A percentile compares a stretch with the other conserved stretches of the same genome.
These are phyloP conservation scores for Schwanniomyces vanrijiae DNA, from an alignment of 805 yeast genomes.

Conservation along the genomic window DNA sequence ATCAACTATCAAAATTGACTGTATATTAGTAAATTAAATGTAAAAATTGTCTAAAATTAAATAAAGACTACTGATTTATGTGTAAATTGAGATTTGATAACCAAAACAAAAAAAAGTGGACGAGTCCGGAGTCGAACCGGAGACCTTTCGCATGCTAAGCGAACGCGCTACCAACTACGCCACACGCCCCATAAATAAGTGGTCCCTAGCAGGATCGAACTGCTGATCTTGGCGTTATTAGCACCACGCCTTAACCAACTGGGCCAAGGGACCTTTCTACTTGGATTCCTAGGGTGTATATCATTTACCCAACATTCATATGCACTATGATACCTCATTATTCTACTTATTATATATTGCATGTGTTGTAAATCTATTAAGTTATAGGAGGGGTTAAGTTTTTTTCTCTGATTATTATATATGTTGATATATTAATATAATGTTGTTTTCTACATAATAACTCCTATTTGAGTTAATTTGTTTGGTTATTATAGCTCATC, in stretches of 20 bases:
- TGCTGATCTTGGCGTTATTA: constrained; percentile 69
- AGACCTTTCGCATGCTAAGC: constrained; percentile 42
- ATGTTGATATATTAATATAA: neutral
- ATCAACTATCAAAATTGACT: too few relatives aligned
- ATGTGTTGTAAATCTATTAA: neutral
- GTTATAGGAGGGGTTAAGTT: too few relatives aligned
- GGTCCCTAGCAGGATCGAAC: constrained; percentile 90
- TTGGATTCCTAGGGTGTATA: too few relatives aligned
- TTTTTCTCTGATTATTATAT: neutral
- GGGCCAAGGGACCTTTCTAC: constrained; percentile 49
- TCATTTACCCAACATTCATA: too few relatives aligned
- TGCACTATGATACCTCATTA: too few relatives aligned
- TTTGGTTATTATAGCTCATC: neutral
- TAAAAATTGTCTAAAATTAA: too few relatives aligned
- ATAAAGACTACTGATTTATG: too few relatives aligned
- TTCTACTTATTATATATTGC: too few relatives aligned
- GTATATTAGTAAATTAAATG: too few relatives aligned
- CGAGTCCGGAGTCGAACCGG: constrained; percentile 34
- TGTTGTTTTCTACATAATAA: neutral
- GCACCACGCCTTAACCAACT: constrained; percentile 56
- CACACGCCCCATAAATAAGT: constrained; percentile 56
- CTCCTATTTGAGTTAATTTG: neutral
- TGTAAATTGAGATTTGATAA: too few relatives aligned
- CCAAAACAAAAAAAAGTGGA: constrained; percentile 11
- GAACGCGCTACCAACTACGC: constrained; percentile 82